Conservation (phyloP, 2,329 filamentous ascomycete species). For the Furcasterigmium sp. region DNA sequence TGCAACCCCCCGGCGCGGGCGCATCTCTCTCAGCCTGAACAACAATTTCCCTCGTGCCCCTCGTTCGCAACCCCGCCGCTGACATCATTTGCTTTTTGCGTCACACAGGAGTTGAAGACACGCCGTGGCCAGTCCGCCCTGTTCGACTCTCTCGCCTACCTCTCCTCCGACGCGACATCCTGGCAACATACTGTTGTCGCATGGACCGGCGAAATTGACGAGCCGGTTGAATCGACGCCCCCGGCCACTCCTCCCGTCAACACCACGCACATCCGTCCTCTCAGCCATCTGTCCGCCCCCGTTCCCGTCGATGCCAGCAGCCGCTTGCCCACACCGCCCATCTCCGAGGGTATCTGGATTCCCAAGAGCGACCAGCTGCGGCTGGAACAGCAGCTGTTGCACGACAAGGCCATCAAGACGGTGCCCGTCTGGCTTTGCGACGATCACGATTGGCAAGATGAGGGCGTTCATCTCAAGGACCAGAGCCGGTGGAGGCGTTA, state of each 20-base stretch:
- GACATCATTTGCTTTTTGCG: conserved; percentile 2
- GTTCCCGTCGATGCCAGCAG: conserved; percentile 64
- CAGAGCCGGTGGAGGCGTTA: conserved; percentile 85
- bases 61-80: conserved; percentile 3
- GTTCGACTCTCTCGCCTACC: conserved; percentile 84
- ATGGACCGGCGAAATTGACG: conserved; percentile 86
- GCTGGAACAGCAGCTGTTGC: conserved; percentile 68
- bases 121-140: conserved; percentile 86
- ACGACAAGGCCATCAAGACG: conserved; percentile 71
- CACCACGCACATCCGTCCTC: conserved; percentile 44
- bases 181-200: conserved; percentile 93
- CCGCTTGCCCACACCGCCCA: conserved; percentile 50
- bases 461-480: conserved; percentile 72
- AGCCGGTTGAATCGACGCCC: conserved; percentile 37
- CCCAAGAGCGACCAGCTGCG: conserved; percentile 63
- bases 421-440: conserved; percentile 87
- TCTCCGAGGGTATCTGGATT: conserved; percentile 66
- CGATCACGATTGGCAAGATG: conserved; percentile 58
- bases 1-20: neutral
- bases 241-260: conserved; percentile 43
- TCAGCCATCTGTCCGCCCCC: conserved; percentile 74
- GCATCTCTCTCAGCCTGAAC: neutral
- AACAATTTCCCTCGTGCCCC: neutral
- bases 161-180: conserved; percentile 74
- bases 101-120: conserved; percentile 60